phyloP scores from a whole-genome alignment of 495 filamentous ascomycete species.

The Darksidea phi region DNA sequence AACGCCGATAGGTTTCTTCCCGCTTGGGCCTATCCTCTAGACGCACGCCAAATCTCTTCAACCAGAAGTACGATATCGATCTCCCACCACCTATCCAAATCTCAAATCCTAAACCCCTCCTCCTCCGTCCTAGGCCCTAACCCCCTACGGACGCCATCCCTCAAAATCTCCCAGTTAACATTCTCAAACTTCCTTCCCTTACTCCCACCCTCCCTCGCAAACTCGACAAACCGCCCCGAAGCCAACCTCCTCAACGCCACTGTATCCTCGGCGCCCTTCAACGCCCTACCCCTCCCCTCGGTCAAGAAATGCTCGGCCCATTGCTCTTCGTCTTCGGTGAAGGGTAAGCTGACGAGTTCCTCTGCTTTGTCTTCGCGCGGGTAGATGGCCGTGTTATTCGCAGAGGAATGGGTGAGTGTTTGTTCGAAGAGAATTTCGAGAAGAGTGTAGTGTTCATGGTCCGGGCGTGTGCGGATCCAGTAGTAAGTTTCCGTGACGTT shows the following conservation, averaged over 20 bases:
- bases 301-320: constrained; percentile 69
- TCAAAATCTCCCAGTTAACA: constrained; percentile 51
- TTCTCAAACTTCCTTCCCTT: constrained; percentile 54
- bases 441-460: constrained; percentile 57
- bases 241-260: constrained; percentile 66
- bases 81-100: too few species aligned
- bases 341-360: constrained; percentile 69
- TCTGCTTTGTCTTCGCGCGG: constrained; percentile 48
- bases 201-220: constrained; percentile 31
- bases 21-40: too few species aligned
- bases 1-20: too few species aligned
- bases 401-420: constrained; percentile 54
- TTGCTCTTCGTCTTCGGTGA: constrained; percentile 63
- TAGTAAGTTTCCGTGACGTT: constrained; percentile 71
- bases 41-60: too few species aligned
- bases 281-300: constrained; percentile 58
- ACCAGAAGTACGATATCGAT: too few species aligned
- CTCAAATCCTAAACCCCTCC: too few species aligned
- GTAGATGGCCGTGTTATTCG: constrained; percentile 41
- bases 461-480: constrained; percentile 65
- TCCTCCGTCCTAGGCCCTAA: constrained; percentile 26
- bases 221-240: constrained; percentile 50
- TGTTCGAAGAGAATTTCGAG: constrained; percentile 67
- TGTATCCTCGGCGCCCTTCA: constrained; percentile 64
- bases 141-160: constrained; percentile 29